Percentiles rank a stretch among this genome's conserved stretches.
These are phyloP conservation scores for Toxicodendron radicans DNA, from an alignment of 345 rosid species.

Conservation along the genomic window DNA sequence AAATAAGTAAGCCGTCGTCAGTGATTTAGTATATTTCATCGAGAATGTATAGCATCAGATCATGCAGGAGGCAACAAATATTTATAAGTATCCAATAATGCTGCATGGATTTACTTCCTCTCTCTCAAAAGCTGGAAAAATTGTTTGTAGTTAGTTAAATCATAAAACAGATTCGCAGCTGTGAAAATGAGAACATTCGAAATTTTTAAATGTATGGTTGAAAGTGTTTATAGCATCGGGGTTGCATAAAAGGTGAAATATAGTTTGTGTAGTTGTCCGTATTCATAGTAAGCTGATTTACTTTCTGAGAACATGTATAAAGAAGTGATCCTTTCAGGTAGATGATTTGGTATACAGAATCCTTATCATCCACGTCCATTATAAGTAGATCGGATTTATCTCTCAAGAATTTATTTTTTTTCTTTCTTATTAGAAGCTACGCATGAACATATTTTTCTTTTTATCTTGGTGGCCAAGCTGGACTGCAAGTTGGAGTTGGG, in stretches of 20 bases:
- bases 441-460: background rate
- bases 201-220: background rate
- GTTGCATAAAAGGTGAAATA: background rate
- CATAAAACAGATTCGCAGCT: no score
- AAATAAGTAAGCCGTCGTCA: no score
- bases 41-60: no score
- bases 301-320: slow-evolving; percentile 10
- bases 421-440: slow-evolving; percentile 28
- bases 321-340: slow-evolving; percentile 20
- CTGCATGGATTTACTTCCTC: background rate
- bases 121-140: background rate
- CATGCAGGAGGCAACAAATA: no score
- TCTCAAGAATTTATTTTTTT: slow-evolving; percentile 1
- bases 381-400: slow-evolving; percentile 15
- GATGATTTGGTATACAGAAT: slow-evolving; percentile 26
- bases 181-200: background rate
- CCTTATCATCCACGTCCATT: slow-evolving; percentile 47
- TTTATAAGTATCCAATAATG: no score
- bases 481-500: slow-evolving; percentile 30
- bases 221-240: background rate
- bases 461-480: slow-evolving; percentile 4
- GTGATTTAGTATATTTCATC: no score
- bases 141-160: no score
- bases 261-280: slow-evolving; percentile 3
- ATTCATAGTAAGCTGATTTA: background rate